These are phyloP conservation scores for Podospora conica DNA, from an alignment of 495 filamentous ascomycete genomes.

Conservation along the genomic window DNA sequence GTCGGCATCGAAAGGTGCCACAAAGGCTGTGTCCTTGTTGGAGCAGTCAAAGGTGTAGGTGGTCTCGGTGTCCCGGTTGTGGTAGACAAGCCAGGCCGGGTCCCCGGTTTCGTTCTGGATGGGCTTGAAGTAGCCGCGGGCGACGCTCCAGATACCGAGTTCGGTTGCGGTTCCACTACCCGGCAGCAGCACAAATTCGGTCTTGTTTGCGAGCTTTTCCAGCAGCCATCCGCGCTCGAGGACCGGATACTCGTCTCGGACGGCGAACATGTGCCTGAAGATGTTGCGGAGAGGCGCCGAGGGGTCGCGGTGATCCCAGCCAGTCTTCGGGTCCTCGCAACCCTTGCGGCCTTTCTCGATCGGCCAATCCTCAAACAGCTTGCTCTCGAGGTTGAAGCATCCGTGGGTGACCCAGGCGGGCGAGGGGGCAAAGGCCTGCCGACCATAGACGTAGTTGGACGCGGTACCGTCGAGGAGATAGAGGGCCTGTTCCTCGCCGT, in stretches of 20 bases:
- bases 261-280: constrained; percentile 60
- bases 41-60: constrained; percentile 58
- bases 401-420: constrained; percentile 62
- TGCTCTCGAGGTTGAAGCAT: constrained; percentile 53
- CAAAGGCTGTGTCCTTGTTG: constrained; percentile 40
- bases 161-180: constrained; percentile 55
- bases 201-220: constrained; percentile 56
- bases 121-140: constrained; percentile 44
- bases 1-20: constrained; percentile 53
- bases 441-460: constrained; percentile 62
- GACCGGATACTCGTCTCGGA: constrained; percentile 53
- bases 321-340: constrained; percentile 53
- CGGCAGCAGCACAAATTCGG: constrained; percentile 43
- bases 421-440: constrained; percentile 57
- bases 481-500: constrained; percentile 66
- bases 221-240: constrained; percentile 61
- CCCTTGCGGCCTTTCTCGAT: constrained; percentile 49
- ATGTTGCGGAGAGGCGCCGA: constrained; percentile 61
- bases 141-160: constrained; percentile 62
- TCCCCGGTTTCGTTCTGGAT: constrained; percentile 53
- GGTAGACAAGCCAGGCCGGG: constrained; percentile 61
- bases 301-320: constrained; percentile 64
- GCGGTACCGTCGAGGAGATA: constrained; percentile 63
- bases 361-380: constrained; percentile 55
- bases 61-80: constrained; percentile 53